Base-by-base conservation (phyloP, 2,329 filamentous ascomycete genomes). In the Xylaria sp. region DNA sequence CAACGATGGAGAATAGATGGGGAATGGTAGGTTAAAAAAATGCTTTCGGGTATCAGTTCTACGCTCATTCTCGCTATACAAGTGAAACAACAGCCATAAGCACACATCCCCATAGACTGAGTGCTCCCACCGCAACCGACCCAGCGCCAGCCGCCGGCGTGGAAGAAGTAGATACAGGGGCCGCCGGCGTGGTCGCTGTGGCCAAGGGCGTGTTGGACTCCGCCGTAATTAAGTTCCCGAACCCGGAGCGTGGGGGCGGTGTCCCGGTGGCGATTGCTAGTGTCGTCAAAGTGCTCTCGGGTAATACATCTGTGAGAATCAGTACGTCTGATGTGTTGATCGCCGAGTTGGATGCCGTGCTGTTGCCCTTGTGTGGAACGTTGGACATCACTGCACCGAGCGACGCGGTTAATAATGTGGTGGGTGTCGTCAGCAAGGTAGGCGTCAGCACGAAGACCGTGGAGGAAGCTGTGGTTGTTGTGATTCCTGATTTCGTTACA, bases 261-360 rank as follows among this genome's bases (percentile, higher is more conserved):
- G 66, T 66, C 2, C 66, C 68, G 0, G 63, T 66, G 1, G 55
- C 68, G 5, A 64, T 55, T 2, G 33, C 63, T 0, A 70, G 56
- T 13, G 63, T 66, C 20, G 55, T 33, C 2, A 59, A 29, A 1
- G 55, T 61, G 56, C 42, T 70, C 9, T 56, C 17, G 4, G 61
- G 13, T 1, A 49, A 5, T 10, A 49, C 13, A 4, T 63, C 51
- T 4, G 66, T 70, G 7, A 70, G 36, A 10, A 65, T 47, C 2
- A 70, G 33, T 29, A 62, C 10, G 29, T 50, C 61, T 5, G 68
- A 65, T 15, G 65, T 62, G 10, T 61, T 55, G 15, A 66, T 49
- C 13, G 45, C 33, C 9, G 62, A 33, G 4, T 10, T 2, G 11
- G 56, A 36, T 7, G 31, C 31, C n/a, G 50, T 59, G 50, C 13